Base-by-base conservation (phyloP, 495 filamentous ascomycete genomes). In the Xanthoparmelia taractica region DNA sequence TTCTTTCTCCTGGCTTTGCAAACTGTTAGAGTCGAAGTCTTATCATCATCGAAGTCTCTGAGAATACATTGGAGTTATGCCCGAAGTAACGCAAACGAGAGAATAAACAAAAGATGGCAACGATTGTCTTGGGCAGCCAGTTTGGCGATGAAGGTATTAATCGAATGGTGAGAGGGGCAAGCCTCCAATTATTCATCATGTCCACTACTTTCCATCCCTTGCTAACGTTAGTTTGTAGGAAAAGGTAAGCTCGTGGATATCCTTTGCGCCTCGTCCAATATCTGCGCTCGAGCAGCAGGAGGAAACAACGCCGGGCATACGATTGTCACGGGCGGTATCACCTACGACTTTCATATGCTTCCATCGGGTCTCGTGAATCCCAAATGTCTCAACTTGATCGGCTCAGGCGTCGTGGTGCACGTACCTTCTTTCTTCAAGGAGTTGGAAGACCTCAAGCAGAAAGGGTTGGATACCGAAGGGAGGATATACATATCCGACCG, bases 341-440 rank as follows among this genome's bases (percentile, higher is more conserved):
- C 38, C 79, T 87, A 85, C 69, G 80, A 86, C 72, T 90, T 91
- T 75, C 90, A 93, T 76, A 83, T 87, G 66, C 79, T 87, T 52
- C 85, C 85, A 63, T 77, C 74, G 64, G 80, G 79, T 68, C 85
- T 96, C 15, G 78, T 95, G 63, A 89, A 89, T 68, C 90, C 87
- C 4, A 77, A 76, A 60, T 90, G 84, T 74, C 78, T 86, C 66
- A 96, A 94, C 78, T 77, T 97, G 56, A 90, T 96, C 73, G 91
- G 91, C 58, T 87, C 87, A 63, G 90, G 90, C 60, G 87, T 87
- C n/a, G n/a, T n/a, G n/a, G n/a, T n/a, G n/a, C n/a, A n/a, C 78
- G 80, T 95, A 55, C 88, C 88, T 57, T 82, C 80, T 54, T 94
- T 97, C 82, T 95, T 96, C 83, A 85, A 87, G 72, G 92, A 97